These are phyloP conservation scores for Phanerochaete carnosa DNA, from an alignment of 768 basidiomycete genomes.

Conservation along the genomic window DNA sequence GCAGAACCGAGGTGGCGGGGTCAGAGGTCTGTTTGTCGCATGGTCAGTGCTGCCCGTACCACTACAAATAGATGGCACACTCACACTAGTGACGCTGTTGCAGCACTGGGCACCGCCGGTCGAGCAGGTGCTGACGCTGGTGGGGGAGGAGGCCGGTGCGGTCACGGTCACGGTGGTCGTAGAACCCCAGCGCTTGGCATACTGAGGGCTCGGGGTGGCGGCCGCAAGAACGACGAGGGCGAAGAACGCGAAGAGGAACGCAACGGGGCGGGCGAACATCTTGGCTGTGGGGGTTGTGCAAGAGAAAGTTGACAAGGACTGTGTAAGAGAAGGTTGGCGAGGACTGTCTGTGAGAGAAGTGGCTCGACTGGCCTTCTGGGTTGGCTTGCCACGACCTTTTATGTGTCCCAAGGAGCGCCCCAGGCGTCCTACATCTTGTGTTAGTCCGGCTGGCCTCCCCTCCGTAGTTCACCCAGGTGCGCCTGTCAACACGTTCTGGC, in stretches of 20 bases:
- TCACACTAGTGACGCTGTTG: constrained; percentile 2
- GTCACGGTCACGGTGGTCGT: constrained; percentile 5
- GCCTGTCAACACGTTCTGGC: not conserved
- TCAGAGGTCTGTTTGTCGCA: not conserved
- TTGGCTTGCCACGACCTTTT: not conserved
- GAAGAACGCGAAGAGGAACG: constrained; percentile 4
- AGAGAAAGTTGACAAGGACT: not conserved
- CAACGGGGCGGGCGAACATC: constrained; percentile 14
- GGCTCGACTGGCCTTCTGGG: not conserved
- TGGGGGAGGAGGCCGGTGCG: not conserved
- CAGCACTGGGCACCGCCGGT: constrained; percentile 15
- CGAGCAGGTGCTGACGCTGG: not conserved
- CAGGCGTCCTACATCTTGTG: too few species aligned
- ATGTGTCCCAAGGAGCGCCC: too few species aligned
- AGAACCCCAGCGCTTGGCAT: not conserved
- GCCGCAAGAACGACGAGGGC: constrained; percentile 8
- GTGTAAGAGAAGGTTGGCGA: not conserved
- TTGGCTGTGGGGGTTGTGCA: not conserved
- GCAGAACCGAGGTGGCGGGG: not conserved
- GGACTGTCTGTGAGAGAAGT: not conserved
- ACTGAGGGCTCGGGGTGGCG: constrained; percentile 7
- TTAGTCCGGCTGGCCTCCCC: not conserved
- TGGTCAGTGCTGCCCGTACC: not conserved
- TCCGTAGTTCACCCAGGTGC: not conserved
- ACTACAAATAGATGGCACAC: not conserved